These are phyloP conservation scores for Ascocoryne sarcoides DNA, from an alignment of 2,329 filamentous ascomycete genomes.

Conservation along the genomic window DNA sequence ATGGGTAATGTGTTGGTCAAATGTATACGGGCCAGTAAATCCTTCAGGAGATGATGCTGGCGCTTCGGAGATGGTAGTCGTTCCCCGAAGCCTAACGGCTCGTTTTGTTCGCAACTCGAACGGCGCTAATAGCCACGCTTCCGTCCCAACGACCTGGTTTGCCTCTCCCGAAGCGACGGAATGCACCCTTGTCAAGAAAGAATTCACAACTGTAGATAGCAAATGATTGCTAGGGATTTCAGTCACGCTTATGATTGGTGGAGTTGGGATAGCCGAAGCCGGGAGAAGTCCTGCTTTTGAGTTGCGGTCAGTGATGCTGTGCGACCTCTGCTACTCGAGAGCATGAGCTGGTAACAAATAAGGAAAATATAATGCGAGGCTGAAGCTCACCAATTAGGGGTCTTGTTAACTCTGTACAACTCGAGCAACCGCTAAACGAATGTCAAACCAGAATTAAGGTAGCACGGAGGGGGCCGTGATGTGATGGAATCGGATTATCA, in stretches of 20 bases:
- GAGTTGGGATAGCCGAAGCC: not conserved
- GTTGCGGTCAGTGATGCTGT: conserved; percentile 1
- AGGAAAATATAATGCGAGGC: not conserved
- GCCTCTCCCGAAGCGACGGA: not conserved
- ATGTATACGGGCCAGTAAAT: no score
- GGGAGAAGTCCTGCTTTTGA: not conserved
- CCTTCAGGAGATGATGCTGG: no score
- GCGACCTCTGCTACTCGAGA: not conserved
- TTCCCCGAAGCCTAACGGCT: no score
- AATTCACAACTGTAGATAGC: not conserved
- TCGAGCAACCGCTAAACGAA: no score
- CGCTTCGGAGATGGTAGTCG: no score
- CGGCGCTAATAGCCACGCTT: not conserved
- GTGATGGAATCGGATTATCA: no score
- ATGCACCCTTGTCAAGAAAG: not conserved
- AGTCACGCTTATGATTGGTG: not conserved
- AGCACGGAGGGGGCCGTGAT: no score
- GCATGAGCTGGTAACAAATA: conserved; percentile 1
- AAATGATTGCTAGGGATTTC: not conserved
- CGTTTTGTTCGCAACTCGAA: no score
- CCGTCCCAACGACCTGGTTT: conserved; percentile 1
- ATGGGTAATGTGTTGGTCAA: no score
- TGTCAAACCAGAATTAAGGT: no score
- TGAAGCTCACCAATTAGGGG: not conserved
- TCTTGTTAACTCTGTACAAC: not conserved